Base-by-base conservation (phyloP, 352 stramenopile genomes). In the Phytophthora ohioensis region DNA sequence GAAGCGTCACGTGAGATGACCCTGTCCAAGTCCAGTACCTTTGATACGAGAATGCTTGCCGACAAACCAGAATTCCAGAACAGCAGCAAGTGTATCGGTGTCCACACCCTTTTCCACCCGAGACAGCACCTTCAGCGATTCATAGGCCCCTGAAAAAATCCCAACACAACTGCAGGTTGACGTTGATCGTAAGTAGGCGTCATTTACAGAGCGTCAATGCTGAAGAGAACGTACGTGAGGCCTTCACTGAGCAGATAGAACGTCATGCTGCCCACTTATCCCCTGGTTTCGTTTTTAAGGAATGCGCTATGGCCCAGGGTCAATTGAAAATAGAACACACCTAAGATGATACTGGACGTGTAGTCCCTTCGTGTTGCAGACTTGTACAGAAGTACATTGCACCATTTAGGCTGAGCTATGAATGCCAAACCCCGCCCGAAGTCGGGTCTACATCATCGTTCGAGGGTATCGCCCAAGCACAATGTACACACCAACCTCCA, bases 161-260 rank as follows among this genome's bases (percentile, higher is more conserved):
- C 79, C 73, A 27, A 81, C 68, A 54, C 81, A 92, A 1, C 85
- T 92, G 45, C 30, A 42, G 27, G 53, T 45, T 17, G 30, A 45
- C n/a, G 15, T 43, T 5, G 6, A 54, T 2, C 27, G 47, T 51
- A 27, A 48, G 51, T 27, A 30, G 27, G 21, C 21, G 21, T 27
- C 21, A 27, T 27, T 57, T 3, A 6, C 41, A 46, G 13, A 46
- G 15, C 13, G 15, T 27, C n/a, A 13, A 27, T 13, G 13, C 34
- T 17, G 0, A 4, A 15, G 39, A n/a, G 30, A 6, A 71, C 80
- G 58, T 69, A 92, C 85, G 80, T 85, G 64, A 92, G 78, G 9
- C 82, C 76, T 76, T 91, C 80, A 63, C 82, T 92, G 31, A 92
- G 63, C 21, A 92, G 73, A 64, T 91, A 92, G 67, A 92, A 88